Conservation (phyloP, 179 eudicot species). For the Drosera spatulata region DNA sequence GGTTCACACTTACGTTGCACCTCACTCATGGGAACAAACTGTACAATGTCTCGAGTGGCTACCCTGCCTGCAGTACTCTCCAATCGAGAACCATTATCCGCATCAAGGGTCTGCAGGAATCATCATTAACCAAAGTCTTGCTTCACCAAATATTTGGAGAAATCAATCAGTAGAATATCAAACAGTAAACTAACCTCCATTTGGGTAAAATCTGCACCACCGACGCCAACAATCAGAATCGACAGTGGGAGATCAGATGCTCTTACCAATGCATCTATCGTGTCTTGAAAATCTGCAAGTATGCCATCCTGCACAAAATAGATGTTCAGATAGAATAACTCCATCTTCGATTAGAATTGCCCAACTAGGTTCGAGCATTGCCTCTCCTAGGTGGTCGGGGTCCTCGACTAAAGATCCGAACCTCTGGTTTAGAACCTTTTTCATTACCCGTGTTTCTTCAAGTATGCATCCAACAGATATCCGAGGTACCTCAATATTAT, state of each 20-base stretch:
- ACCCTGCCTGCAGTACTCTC: conserved; percentile 72
- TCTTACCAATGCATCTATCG: conserved; percentile 62
- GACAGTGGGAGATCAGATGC: conserved; percentile 90
- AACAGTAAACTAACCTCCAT: conserved; percentile 57
- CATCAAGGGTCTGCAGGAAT: conserved; percentile 63
- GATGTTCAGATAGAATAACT: too few species aligned
- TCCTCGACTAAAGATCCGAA: too few species aligned
- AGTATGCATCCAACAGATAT: too few species aligned
- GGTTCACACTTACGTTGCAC: conserved; percentile 42
- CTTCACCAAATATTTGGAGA: neutral
- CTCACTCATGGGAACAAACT: conserved; percentile 85
- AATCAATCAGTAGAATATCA: neutral
- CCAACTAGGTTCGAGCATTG: too few species aligned
- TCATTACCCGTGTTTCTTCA: too few species aligned
- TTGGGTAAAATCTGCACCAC: conserved; percentile 68
- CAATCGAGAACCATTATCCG: conserved; percentile 61
- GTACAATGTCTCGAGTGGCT: conserved; percentile 88
- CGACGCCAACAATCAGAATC: conserved; percentile 85
- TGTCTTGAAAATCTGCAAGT: conserved; percentile 74
- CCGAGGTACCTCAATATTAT: neutral
- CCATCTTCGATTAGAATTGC: too few species aligned
- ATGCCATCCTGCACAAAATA: conserved; percentile 65
- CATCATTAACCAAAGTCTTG: neutral
- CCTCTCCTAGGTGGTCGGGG: too few species aligned
- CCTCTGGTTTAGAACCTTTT: too few species aligned